Conservation (phyloP, 2,329 filamentous ascomycete genomes). For the Scedosporium aurantiacum region DNA sequence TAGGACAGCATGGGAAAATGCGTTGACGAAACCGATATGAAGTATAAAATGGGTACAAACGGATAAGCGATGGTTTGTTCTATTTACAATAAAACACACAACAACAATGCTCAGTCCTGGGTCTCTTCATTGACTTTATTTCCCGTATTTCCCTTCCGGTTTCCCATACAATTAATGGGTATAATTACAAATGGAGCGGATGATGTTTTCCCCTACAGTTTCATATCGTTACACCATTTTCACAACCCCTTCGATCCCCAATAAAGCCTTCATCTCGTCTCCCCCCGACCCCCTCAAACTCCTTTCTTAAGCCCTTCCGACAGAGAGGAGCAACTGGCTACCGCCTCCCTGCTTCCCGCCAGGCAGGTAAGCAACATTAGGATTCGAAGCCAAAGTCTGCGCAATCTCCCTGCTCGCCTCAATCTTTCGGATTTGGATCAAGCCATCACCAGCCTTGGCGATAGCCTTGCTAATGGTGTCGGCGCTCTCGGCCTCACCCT, state of each 20-base stretch:
- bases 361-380: conserved; percentile 91
- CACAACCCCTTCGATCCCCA: not conserved
- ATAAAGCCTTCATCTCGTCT: not conserved
- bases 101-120: not conserved
- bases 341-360: conserved; percentile 55
- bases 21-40: not conserved
- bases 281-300: conserved; percentile 19
- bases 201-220: conserved; percentile 2
- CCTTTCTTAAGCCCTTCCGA: conserved; percentile 27
- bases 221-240: conserved; percentile 3
- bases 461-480: conserved; percentile 93
- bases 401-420: conserved; percentile 96
- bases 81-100: not conserved
- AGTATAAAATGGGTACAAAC: not conserved
- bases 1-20: not conserved
- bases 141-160: not conserved
- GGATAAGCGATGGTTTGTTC: not conserved
- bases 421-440: conserved; percentile 93
- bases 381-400: conserved; percentile 75
- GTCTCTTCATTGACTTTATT: not conserved
- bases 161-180: conserved; percentile 3
- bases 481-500: conserved; percentile 94
- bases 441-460: conserved; percentile 81
- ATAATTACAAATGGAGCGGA: conserved; percentile 7
- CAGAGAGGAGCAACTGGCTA: conserved; percentile 41